A percentile compares a stretch with the other conserved stretches of the same genome.
phyloP scores from a whole-genome alignment of 768 basidiomycete species.

The Mycena polygramma region DNA sequence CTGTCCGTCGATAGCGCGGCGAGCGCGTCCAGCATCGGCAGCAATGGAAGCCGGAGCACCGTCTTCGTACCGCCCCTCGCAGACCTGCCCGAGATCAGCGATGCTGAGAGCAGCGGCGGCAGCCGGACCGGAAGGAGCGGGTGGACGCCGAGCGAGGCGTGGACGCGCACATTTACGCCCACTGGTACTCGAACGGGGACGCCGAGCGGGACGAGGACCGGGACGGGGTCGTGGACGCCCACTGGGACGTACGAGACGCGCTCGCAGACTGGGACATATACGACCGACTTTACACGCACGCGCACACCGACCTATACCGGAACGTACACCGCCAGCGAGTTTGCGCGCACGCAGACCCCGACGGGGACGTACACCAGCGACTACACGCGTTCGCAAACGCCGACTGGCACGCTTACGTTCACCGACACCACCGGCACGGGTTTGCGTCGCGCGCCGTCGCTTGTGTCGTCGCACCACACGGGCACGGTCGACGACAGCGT shows the following conservation, averaged over 20 bases:
- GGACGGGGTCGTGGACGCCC: background rate
- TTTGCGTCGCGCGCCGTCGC: conserved; percentile 57
- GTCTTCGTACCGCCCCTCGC: conserved; percentile 84
- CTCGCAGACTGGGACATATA: conserved; percentile 1
- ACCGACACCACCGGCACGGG: conserved; percentile 36
- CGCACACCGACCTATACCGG: no score
- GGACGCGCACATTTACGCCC: conserved; percentile 3
- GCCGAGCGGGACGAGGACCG: no score
- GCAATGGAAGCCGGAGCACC: conserved; percentile 76
- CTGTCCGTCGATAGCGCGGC: conserved; percentile 63
- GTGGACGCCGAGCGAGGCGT: conserved; percentile 15
- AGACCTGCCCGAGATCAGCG: conserved; percentile 70
- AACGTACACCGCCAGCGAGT: background rate
- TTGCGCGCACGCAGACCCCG: conserved; percentile 6
- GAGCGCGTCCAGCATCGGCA: conserved; percentile 59
- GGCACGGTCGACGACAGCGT: conserved; percentile 83
- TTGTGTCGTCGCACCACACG: conserved; percentile 69
- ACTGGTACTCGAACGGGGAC: background rate
- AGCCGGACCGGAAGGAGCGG: conserved; percentile 16
- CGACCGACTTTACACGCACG: conserved; percentile 19
- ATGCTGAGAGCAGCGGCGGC: background rate
- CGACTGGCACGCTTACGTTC: background rate
- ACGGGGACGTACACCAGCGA: background rate
- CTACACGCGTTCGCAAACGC: conserved; percentile 13
- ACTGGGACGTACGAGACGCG: conserved; percentile 12